Evolutionary conservation across 2,329 filamentous ascomycete species (phyloP), one percentile per base, ranked within the genome.

Genomic region (Ceratocystis destructans): DNA sequence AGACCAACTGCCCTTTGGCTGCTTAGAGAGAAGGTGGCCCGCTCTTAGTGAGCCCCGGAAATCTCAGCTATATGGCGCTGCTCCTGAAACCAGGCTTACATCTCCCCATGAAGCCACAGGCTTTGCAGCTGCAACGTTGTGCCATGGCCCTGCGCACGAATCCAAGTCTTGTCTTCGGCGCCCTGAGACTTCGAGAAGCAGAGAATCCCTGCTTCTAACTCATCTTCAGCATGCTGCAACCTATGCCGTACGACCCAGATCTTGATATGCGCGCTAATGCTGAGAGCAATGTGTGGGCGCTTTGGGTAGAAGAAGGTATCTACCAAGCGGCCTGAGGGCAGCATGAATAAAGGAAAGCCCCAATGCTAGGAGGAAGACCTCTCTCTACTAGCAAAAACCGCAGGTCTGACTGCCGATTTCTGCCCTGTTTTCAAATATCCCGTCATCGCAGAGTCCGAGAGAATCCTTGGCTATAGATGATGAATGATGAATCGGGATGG

Each of bases 221-320:
- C 48, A 17, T 55, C 25, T 50, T 64, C 31, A 46, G 25, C 8
- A 55, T 64, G 62, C 20, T 28, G 2, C 62, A 48, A 22, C 12
- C 20, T 15, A 4, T 57, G 2, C 15, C 20, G 2, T 64, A 44
- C 31, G 37, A 64, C 5, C 31, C 22, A 22, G 12, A n/a, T n/a
- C 37, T 57, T 3, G 63, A 64, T 31, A 28, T 48, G 37, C 48
- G 12, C 17, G 12, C 66, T 0, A 69, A 68, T 55, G 66, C 69
- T 1, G 67, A 68, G 25, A 70, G 69, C 61, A 69, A 70, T 20
- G 64, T 69, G 12, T 65, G 69, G 1, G 45, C 41, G 7, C 63
- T 63, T 31, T 70, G 69, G 67, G 61, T 65, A 2, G 53, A 69
- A 22, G 50, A 66, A 1, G 68, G 68, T 1, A 70, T 70, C 28